Percentiles rank a stretch among this genome's conserved stretches.
phyloP scores from a whole-genome alignment of 2,329 filamentous ascomycete genomes.

The Colletotrichum orchidophilum region DNA sequence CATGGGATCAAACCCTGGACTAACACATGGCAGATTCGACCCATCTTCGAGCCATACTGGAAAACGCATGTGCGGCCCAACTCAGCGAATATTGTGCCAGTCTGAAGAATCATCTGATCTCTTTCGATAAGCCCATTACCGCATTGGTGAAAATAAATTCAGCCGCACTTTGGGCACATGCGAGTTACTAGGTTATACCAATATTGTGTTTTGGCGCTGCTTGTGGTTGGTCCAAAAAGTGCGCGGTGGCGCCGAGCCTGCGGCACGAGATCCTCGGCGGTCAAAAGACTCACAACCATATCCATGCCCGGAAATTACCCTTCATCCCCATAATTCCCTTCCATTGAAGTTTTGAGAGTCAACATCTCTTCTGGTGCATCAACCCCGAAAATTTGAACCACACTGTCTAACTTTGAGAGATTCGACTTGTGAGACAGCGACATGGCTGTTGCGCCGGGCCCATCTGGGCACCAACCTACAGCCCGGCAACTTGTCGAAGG shows the following conservation, averaged over 20 bases:
- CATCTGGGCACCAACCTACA: background rate
- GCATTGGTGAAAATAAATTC: background rate
- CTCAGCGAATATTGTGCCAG: background rate
- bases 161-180: background rate
- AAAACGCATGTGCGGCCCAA: background rate
- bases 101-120: background rate
- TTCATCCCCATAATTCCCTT: background rate
- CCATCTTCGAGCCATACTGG: no score
- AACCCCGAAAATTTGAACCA: no score
- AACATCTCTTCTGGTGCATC: no score
- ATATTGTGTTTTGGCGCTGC: background rate
- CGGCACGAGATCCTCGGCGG: background rate
- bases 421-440: no score
- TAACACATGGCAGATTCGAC: no score
- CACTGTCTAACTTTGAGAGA: no score
- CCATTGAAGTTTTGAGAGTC: background rate
- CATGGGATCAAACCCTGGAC: no score
- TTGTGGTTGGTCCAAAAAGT: background rate
- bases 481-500: background rate
- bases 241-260: background rate
- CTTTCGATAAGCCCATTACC: background rate
- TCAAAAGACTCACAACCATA: background rate
- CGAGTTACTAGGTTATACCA: background rate
- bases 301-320: background rate
- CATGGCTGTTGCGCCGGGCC: background rate